Evolutionary conservation across 2,329 filamentous ascomycete species (phyloP).

Genomic region (Aureobasidium subglaciale): DNA sequence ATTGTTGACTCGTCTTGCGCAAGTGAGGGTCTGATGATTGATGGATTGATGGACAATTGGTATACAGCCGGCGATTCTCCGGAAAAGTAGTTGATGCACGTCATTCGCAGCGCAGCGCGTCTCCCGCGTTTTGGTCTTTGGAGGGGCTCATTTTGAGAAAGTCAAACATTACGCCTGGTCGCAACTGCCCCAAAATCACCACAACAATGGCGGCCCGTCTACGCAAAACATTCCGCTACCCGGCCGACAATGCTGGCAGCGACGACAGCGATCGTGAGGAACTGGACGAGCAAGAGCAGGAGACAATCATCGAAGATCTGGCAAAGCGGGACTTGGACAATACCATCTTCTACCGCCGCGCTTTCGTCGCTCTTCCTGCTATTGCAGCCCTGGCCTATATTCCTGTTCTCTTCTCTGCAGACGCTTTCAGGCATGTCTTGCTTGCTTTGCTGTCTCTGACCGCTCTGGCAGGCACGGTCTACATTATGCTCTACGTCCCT

Average conservation of each 20-base stretch:
- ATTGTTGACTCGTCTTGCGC: not conserved
- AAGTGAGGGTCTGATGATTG: not conserved
- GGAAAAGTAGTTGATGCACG: not conserved
- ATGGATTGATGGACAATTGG: not conserved
- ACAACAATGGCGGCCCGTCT: constrained; percentile 52
- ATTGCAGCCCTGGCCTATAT: constrained; percentile 51
- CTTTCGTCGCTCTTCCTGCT: constrained; percentile 55
- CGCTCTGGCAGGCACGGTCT: constrained; percentile 56
- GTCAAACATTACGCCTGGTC: not conserved
- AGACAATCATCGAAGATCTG: constrained; percentile 53
- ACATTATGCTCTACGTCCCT: constrained; percentile 51
- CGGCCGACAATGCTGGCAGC: constrained; percentile 50
- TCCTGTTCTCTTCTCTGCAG: constrained; percentile 36
- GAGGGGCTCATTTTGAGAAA: not conserved
- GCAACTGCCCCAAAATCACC: not conserved
- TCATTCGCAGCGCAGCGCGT: constrained; percentile 1
- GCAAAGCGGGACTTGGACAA: constrained; percentile 43
- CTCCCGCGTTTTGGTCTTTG: not conserved
- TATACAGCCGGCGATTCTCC: constrained; percentile 5
- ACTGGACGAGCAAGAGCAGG: constrained; percentile 72
- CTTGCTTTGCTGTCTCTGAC: constrained; percentile 53
- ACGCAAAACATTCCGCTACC: constrained; percentile 72
- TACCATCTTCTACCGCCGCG: constrained; percentile 30
- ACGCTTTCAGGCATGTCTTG: constrained; percentile 34
- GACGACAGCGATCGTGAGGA: constrained; percentile 51